These are phyloP conservation scores for Tilletia horrida DNA, from an alignment of 1,284 basidiomycete species.

Conservation along the genomic window DNA sequence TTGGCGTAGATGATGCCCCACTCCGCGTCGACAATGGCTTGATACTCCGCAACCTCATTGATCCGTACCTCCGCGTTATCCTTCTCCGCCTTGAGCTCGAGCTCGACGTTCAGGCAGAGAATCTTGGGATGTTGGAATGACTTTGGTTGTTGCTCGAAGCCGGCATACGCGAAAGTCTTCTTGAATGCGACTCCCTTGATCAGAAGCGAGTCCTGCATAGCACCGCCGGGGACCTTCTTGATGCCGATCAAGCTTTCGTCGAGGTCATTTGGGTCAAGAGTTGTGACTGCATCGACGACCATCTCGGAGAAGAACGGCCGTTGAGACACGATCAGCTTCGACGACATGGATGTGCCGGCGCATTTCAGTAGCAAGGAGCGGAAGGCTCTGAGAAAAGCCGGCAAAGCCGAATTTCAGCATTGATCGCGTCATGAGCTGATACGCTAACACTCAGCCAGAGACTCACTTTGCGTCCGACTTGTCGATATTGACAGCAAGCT, in stretches of 20 bases:
- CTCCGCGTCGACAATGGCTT: constrained; percentile 98
- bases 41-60: constrained; percentile 80
- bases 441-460: no score
- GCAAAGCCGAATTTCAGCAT: no score
- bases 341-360: constrained; percentile 98
- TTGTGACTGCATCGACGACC: constrained; percentile 88
- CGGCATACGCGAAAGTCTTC: constrained; percentile 99
- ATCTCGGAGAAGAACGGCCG: constrained; percentile 98
- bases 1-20: constrained; percentile 99
- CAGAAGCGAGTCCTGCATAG: constrained; percentile 86
- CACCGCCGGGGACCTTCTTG: constrained; percentile 98
- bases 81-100: constrained; percentile 98
- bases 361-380: constrained; percentile 90
- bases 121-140: constrained; percentile 83
- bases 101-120: constrained; percentile 92
- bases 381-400: constrained; percentile 88
- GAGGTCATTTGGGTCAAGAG: constrained; percentile 82
- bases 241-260: constrained; percentile 96
- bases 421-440: no score
- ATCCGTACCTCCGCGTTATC: constrained; percentile 99
- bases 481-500: constrained; percentile 85
- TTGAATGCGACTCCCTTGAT: constrained; percentile 96
- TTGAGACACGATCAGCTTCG: constrained; percentile 97
- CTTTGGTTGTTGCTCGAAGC: constrained; percentile 98
- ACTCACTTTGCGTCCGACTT: constrained; percentile 82